Conservation (phyloP, 2,329 filamentous ascomycete species). For the Alternaria sp. region DNA sequence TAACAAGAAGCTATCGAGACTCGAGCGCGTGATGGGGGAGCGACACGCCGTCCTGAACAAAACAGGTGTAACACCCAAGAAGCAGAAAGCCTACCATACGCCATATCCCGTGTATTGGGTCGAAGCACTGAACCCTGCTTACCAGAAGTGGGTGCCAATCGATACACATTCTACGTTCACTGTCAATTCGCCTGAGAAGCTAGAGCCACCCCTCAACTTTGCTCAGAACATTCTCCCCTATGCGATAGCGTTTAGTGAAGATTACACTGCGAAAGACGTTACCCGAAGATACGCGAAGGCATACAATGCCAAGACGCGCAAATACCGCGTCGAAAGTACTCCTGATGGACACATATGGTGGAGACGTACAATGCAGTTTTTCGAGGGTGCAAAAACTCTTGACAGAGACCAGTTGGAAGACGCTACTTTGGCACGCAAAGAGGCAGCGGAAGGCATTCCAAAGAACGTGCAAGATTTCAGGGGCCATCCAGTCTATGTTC, state of each 20-base stretch:
- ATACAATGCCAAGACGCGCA: constrained; percentile 89
- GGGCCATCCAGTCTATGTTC: constrained; percentile 75
- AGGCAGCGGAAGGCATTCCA: constrained; percentile 80
- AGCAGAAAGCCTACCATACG: constrained; percentile 69
- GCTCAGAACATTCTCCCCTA: constrained; percentile 80
- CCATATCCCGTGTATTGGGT: constrained; percentile 91
- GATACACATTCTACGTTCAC: constrained; percentile 84
- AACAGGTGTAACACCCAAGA: constrained; percentile 46
- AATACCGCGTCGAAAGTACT: constrained; percentile 76
- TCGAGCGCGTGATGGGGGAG: constrained; percentile 46
- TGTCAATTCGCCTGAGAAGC: constrained; percentile 75
- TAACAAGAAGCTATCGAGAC: constrained; percentile 44
- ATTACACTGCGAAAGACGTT: constrained; percentile 81
- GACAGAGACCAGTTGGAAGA: constrained; percentile 87
- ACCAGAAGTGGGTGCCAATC: constrained; percentile 90
- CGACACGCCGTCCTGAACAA: constrained; percentile 37
- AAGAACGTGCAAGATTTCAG: constrained; percentile 88
- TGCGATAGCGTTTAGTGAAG: constrained; percentile 83
- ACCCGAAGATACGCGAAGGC: constrained; percentile 87
- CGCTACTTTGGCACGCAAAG: constrained; percentile 73
- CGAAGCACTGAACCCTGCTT: constrained; percentile 83
- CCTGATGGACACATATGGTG: constrained; percentile 66
- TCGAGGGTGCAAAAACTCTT: constrained; percentile 43
- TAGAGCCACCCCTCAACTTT: constrained; percentile 86
- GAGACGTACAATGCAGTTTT: constrained; percentile 59